phyloP scores from a whole-genome alignment of 139 green algal species.

The Ettlia oleoabundans region DNA sequence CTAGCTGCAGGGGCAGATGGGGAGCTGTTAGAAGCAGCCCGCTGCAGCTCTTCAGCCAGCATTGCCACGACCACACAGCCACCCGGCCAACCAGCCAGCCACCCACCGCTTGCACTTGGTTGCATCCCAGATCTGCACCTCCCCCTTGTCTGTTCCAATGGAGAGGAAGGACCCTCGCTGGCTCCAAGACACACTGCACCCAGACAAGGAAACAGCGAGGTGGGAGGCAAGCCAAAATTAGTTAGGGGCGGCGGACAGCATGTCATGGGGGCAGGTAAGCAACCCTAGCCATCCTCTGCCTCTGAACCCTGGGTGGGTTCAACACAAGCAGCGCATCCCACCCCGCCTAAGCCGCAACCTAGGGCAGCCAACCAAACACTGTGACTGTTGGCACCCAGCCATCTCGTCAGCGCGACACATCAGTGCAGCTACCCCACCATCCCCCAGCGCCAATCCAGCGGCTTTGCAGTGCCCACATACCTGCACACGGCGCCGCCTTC shows the following conservation, averaged over 20 bases:
- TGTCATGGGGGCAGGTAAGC: too few species aligned
- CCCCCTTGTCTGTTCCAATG: slow-evolving; percentile 85
- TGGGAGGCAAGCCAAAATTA: too few species aligned
- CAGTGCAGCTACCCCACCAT: too few species aligned
- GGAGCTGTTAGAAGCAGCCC: too few species aligned
- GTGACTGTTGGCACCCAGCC: too few species aligned
- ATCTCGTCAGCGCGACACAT: too few species aligned
- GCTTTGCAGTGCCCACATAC: not conserved
- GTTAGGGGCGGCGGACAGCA: too few species aligned
- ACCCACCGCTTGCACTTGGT: slow-evolving; percentile 63
- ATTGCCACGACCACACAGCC: not conserved
- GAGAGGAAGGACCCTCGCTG: slow-evolving; percentile 88
- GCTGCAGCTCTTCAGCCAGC: not conserved
- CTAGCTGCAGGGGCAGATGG: too few species aligned
- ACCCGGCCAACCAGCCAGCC: not conserved
- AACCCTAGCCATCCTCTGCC: too few species aligned
- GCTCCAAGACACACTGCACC: slow-evolving; percentile 85
- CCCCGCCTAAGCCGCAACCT: not conserved
- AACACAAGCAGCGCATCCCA: not conserved
- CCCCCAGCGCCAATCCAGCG: too few species aligned
- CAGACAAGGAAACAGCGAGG: too few species aligned
- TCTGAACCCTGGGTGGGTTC: not conserved
- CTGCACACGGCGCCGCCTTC: slow-evolving; percentile 34
- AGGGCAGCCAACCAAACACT: too few species aligned
- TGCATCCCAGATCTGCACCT: slow-evolving; percentile 89